Conservation (phyloP, 164 flowering plant species). For the Kalanchoe fedtschenkoi region DNA sequence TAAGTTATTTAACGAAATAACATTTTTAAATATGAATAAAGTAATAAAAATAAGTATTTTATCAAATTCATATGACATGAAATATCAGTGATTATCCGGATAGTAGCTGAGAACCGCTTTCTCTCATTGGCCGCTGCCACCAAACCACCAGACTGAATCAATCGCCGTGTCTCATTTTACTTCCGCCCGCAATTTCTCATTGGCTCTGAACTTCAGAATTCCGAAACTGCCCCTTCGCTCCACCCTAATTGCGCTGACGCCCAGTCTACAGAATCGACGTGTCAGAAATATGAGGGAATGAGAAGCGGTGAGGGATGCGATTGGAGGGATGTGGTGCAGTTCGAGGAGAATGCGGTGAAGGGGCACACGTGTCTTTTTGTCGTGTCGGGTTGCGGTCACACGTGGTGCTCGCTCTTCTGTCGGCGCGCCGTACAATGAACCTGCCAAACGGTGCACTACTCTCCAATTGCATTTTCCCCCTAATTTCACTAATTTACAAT, state of each 20-base stretch:
- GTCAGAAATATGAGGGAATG: not conserved
- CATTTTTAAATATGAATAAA: no score
- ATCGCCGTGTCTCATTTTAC: not conserved
- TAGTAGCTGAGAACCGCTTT: not conserved
- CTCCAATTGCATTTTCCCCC: no score
- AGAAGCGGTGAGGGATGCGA: not conserved
- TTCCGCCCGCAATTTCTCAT: not conserved
- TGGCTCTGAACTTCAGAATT: not conserved
- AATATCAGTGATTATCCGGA: not conserved
- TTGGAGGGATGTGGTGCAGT: not conserved
- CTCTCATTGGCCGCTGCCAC: not conserved
- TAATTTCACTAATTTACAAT: no score
- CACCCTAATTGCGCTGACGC: not conserved
- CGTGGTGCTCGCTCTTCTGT: not conserved
- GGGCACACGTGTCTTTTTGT: not conserved
- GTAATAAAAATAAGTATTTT: no score
- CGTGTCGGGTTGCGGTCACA: not conserved
- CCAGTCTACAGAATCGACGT: not conserved
- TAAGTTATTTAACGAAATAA: no score
- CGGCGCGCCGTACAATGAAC: no score
- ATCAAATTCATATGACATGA: no score
- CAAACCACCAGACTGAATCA: not conserved
- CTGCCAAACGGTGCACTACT: no score
- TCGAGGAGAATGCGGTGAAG: conserved; percentile 1
- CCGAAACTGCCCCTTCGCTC: not conserved